Base-by-base conservation (phyloP, 441 rosid species). In the Adansonia madagascariensis region DNA sequence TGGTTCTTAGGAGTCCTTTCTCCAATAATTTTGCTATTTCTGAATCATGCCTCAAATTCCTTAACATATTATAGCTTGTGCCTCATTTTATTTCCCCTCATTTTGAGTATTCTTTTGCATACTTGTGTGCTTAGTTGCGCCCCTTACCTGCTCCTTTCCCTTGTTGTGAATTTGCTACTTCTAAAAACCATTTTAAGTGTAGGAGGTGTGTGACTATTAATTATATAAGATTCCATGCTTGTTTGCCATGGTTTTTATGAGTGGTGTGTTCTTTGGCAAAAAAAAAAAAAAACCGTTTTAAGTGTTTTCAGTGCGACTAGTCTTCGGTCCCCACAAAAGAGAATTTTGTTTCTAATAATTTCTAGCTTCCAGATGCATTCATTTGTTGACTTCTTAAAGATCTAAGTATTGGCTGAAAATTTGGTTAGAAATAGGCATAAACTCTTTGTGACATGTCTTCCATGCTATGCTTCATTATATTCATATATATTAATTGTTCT, bases 361-460 rank as follows among this genome's bases (percentile, higher is more conserved):
- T 66, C 14, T 44, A 11, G 53, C 52, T 43, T 66, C 15, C 14
- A 17, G 15, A 66, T 66, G 71, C 71, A 17, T 43, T 47, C 10
- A 20, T 22, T 68, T 68, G 39, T 47, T 22, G 57, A 8, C n/a
- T 46, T 68, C 5, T 46, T 46, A 68, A 20, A 22, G 56, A 68
- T 68, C 39, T 12, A 68, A 20, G 56, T 44, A 55, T 15, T 22
- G 75, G 39, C 8, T 35, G 44, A 77, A 61, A 76, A 61, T 49
- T 53, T 55, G 62, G 74, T 22, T 64, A 55, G 61, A 50, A 62
- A 39, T 22, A 44, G 59, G 46, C 15, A 22, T 62, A 17, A 66
- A 64, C 77, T 64, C 61, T 68, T 52, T 64, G 15, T 66, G 55
- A 22, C 75, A 66, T 31, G 22, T 74, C 68, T 81, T 43, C 69